phyloP scores from a whole-genome alignment of 2,329 filamentous ascomycete genomes.

The Sclerotinia spermophila region DNA sequence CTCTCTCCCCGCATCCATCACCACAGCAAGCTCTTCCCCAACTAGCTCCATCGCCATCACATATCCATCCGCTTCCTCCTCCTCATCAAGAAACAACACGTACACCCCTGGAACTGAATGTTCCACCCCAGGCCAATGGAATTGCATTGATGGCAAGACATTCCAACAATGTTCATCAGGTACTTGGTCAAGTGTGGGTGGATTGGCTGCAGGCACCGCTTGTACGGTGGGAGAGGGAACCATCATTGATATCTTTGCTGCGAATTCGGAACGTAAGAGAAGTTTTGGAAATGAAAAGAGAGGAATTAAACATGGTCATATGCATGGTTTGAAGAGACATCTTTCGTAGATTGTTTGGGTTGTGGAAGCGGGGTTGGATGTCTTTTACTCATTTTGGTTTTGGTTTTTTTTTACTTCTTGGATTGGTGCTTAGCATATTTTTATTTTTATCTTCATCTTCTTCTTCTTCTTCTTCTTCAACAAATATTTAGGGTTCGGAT shows the following conservation, averaged over 20 bases:
- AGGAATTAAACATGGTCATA: not conserved
- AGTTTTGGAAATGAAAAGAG: not conserved
- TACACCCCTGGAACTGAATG: constrained; percentile 43
- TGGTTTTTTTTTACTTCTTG: not conserved
- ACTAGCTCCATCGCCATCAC: not conserved
- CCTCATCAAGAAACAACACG: not conserved
- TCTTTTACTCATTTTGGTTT: too few relatives aligned
- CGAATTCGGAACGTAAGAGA: not conserved
- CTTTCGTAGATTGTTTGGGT: not conserved
- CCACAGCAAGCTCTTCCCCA: not conserved
- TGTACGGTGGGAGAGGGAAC: constrained; percentile 43
- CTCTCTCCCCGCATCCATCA: not conserved
- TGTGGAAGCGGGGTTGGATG: not conserved
- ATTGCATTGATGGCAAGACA: constrained; percentile 46
- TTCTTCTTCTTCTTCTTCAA: not conserved
- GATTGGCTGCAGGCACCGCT: constrained; percentile 43
- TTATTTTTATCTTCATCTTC: not conserved
- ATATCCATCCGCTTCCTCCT: not conserved
- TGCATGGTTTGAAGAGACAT: not conserved
- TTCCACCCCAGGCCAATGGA: constrained; percentile 47
- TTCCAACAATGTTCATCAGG: constrained; percentile 53
- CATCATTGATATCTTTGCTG: constrained; percentile 38
- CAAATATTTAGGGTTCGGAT: not conserved
- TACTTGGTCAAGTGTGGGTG: constrained; percentile 43
- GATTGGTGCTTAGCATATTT: not conserved